phyloP scores from a whole-genome alignment of 371 early-diverging fungal genomes.

The Apophysomyces elegans region DNA sequence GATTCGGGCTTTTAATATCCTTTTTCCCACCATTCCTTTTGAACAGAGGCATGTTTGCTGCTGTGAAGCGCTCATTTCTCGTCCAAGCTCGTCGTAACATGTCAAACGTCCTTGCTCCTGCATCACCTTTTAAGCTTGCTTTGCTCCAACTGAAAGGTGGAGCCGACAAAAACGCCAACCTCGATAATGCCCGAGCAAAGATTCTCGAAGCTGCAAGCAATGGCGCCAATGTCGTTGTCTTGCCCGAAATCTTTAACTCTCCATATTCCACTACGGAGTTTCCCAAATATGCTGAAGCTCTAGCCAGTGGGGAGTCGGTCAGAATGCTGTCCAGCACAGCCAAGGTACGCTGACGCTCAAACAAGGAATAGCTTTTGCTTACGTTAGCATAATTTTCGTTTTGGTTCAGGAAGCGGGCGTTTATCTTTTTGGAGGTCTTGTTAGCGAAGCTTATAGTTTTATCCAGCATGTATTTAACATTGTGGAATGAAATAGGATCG shows the following conservation, averaged over 20 bases:
- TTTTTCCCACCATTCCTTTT: neutral
- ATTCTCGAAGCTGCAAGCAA: slow-evolving; percentile 84
- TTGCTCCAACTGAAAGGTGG: slow-evolving; percentile 75
- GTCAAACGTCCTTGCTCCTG: slow-evolving; percentile 30
- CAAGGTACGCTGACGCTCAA: slow-evolving; percentile 42
- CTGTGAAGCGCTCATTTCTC: neutral
- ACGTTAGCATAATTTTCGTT: neutral
- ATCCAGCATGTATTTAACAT: no score
- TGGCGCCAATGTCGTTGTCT: slow-evolving; percentile 86
- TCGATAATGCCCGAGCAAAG: slow-evolving; percentile 72
- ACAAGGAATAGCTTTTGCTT: neutral
- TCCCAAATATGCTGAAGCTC: slow-evolving; percentile 74
- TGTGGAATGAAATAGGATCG: slow-evolving; percentile 65
- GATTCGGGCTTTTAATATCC: neutral
- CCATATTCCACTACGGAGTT: slow-evolving; percentile 93
- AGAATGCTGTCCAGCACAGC: slow-evolving; percentile 83
- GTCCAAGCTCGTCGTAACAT: slow-evolving; percentile 11
- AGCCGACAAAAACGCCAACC: slow-evolving; percentile 76
- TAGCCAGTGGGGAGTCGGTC: slow-evolving; percentile 62
- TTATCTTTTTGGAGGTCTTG: slow-evolving; percentile 72
- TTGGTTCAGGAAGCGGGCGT: slow-evolving; percentile 68
- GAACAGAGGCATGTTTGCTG: neutral
- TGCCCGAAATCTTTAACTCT: slow-evolving; percentile 98
- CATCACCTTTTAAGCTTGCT: slow-evolving; percentile 68
- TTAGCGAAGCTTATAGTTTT: neutral